Evolutionary conservation across 2,329 filamentous ascomycete species (phyloP), one percentile per base, ranked within the genome.

Genomic region (Neurospora sp.): DNA sequence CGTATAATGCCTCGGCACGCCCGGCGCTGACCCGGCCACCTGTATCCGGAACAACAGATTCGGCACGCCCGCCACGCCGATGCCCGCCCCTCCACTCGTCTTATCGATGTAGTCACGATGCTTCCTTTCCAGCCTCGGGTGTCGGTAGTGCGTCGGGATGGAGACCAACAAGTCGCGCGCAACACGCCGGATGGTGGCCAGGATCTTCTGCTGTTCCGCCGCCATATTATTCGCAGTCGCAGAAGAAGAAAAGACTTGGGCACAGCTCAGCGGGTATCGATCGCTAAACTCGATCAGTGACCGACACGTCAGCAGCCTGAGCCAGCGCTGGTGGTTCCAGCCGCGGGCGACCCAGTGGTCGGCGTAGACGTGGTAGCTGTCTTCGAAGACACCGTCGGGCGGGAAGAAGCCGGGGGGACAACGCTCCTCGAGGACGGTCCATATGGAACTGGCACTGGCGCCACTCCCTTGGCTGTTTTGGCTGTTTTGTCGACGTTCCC

Each of bases 311-410:
- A 88, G 77, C 33, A 88, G 83, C n/a, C 86, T 83, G 6, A 82
- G 82, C 81, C 86, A 88, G 33, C 88, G 85, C 73, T 85, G 88
- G 73, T 89, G 84, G 71, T 86, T 87, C 85, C 85, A 89, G 52
- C 86, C 81, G 33, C 84, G 82, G 8, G 83, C 85, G 19, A 82
- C 78, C 81, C 83, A 87, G 69, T 87, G 82, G 71, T 85, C 83
- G 17, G 77, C 77, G 73, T 89, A 89, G 28, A 82, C 76, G 75
- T 89, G 86, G 74, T 86, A 89, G 69, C 82, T 80, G 12, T 83
- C 82, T 19, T 82, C 80, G 71, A 87, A 88, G 68, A 86, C 80
- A 11, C 82, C 82, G 1, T 79, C 78, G 0, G 80, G 71, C 1
- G 83, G 81, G 40, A 80, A 77, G 52, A 78, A 76, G 8, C 75